Percentiles rank a stretch among this genome's conserved stretches.
Conservation (phyloP, 768 basidiomycete genomes). For the Aureoboletus auriporus region DNA sequence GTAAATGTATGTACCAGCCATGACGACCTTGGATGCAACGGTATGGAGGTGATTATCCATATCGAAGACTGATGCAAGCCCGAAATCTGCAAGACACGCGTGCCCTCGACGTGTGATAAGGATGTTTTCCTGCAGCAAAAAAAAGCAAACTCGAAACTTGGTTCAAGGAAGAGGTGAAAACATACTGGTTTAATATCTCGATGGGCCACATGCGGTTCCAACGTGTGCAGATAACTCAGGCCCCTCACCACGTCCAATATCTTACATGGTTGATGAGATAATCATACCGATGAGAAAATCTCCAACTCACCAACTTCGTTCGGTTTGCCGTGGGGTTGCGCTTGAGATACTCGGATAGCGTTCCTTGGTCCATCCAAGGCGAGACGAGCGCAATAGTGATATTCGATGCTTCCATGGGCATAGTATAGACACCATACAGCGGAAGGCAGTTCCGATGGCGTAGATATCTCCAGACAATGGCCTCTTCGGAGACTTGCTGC, state of each 20-base stretch:
- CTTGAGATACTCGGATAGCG: constrained; percentile 29
- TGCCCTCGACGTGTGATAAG: constrained; percentile 37
- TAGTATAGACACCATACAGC: constrained; percentile 29
- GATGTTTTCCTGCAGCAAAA: constrained; percentile 39
- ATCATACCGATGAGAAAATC: background rate
- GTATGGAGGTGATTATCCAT: constrained; percentile 9
- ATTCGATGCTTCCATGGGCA: constrained; percentile 15
- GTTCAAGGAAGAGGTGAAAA: background rate
- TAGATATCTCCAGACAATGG: constrained; percentile 32
- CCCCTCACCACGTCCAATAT: constrained; percentile 43
- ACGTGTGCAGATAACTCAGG: constrained; percentile 40
- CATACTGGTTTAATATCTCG: constrained; percentile 30
- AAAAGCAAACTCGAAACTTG: constrained; percentile 1
- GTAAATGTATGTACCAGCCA: constrained; percentile 17
- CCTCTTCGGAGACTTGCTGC: constrained; percentile 29
- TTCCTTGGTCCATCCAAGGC: constrained; percentile 37
- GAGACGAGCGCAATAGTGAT: constrained; percentile 29
- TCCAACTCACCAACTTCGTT: constrained; percentile 28
- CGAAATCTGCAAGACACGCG: constrained; percentile 51
- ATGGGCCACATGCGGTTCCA: constrained; percentile 33
- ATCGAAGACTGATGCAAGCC: constrained; percentile 29
- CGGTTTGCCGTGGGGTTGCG: constrained; percentile 20
- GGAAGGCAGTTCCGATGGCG: constrained; percentile 35
- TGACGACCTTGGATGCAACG: constrained; percentile 1
- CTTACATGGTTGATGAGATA: constrained; percentile 20